Evolutionary conservation across 768 basidiomycete species (phyloP).

Genomic region (Podaxis sp.): DNA sequence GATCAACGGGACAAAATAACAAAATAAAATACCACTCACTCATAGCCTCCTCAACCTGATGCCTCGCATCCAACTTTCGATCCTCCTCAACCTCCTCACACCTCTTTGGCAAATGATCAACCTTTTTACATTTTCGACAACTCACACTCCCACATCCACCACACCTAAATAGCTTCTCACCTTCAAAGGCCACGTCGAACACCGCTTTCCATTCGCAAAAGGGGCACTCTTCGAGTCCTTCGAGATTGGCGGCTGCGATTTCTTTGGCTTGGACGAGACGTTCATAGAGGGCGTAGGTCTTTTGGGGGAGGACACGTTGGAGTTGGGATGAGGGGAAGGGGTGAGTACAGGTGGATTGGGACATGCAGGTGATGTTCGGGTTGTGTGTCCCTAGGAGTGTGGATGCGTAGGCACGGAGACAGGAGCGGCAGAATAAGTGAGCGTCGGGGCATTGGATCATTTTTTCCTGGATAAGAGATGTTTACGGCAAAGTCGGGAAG

Average conservation of each 20-base stretch:
- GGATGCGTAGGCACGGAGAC: constrained; percentile 68
- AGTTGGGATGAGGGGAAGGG: constrained; percentile 72
- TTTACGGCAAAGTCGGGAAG: background rate
- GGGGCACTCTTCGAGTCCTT: constrained; percentile 86
- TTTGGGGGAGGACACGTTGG: constrained; percentile 60
- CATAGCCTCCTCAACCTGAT: constrained; percentile 92
- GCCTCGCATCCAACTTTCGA: constrained; percentile 69
- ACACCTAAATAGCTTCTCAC: constrained; percentile 62
- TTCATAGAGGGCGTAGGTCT: constrained; percentile 69
- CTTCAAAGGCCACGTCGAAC: constrained; percentile 54
- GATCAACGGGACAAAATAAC: constrained; percentile 9
- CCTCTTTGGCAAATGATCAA: constrained; percentile 82
- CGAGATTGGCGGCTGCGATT: constrained; percentile 74
- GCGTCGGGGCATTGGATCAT: constrained; percentile 90
- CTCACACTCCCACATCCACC: constrained; percentile 72
- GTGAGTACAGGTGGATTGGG: constrained; percentile 69
- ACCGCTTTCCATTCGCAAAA: constrained; percentile 86
- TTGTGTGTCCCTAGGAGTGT: constrained; percentile 65
- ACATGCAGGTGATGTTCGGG: constrained; percentile 75
- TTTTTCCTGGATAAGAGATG: constrained; percentile 49
- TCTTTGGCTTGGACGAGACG: constrained; percentile 77
- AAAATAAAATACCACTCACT: constrained; percentile 42
- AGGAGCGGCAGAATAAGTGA: constrained; percentile 81
- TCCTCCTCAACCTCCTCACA: constrained; percentile 83
- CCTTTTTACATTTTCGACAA: constrained; percentile 77